Percentiles rank a stretch among this genome's conserved stretches.
Conservation (phyloP, 2,329 filamentous ascomycete genomes). For the Phyllosticta citribraziliensis region DNA sequence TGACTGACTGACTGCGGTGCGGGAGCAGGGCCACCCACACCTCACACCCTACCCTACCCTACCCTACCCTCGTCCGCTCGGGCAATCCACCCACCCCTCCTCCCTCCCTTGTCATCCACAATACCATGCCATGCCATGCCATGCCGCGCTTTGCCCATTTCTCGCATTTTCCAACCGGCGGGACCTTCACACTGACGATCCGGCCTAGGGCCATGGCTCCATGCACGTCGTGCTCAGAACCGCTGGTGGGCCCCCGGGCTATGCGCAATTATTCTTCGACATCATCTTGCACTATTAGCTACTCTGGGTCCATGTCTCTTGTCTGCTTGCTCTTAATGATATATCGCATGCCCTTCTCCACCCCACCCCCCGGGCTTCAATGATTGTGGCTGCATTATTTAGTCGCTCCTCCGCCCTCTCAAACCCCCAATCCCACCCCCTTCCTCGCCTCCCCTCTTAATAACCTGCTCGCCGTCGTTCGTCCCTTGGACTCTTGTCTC, state of each 20-base stretch:
- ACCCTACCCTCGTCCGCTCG: neutral
- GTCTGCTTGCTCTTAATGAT: neutral
- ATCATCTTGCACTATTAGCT: conserved; percentile 10
- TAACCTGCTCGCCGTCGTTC: neutral
- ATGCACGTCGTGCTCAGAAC: conserved; percentile 6
- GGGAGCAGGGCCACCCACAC: neutral
- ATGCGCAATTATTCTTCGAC: conserved; percentile 12
- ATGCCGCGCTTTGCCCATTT: neutral
- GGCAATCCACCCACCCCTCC: neutral
- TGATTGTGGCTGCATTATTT: conserved; percentile 9
- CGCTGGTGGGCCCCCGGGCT: conserved; percentile 10
- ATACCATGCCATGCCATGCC: neutral
- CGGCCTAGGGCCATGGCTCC: neutral
- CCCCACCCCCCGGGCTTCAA: conserved; percentile 1
- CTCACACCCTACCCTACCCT: neutral
- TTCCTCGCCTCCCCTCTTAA: neutral
- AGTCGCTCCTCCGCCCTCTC: conserved; percentile 1
- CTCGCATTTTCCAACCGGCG: neutral
- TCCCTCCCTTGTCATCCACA: no score
- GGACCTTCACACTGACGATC: neutral
- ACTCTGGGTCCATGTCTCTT: neutral
- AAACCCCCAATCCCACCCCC: neutral
- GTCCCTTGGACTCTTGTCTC: conserved; percentile 2
- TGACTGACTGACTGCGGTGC: neutral
- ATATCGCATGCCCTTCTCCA: neutral